Evolutionary conservation across 1,284 basidiomycete species (phyloP).

Genomic region (Melampsora americana): DNA sequence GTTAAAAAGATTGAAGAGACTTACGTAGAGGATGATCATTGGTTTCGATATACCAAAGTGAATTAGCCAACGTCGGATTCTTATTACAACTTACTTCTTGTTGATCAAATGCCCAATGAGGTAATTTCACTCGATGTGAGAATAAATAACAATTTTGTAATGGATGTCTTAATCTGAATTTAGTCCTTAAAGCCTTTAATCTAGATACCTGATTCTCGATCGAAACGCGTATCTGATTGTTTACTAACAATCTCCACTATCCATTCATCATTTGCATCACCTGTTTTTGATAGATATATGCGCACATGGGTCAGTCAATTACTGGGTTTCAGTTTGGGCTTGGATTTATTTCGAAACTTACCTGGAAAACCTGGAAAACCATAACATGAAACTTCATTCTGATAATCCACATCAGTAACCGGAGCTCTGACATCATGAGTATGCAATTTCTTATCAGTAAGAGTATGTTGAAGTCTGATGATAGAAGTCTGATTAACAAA

Average conservation of each 20-base stretch:
- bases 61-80: conserved; percentile 84
- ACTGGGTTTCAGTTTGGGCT: too few species aligned
- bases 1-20: conserved; percentile 54
- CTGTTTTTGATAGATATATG: conserved; percentile 28
- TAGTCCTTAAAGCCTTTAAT: conserved; percentile 73
- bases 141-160: conserved; percentile 93
- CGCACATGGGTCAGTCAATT: background rate
- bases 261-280: conserved; percentile 93
- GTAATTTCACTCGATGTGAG: conserved; percentile 94
- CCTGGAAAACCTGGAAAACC: conserved; percentile 72
- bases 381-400: conserved; percentile 96
- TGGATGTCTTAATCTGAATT: conserved; percentile 78
- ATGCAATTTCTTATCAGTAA: conserved; percentile 82
- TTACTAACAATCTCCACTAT: conserved; percentile 74
- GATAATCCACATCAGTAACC: conserved; percentile 97
- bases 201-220: conserved; percentile 68
- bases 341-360: background rate
- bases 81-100: conserved; percentile 97
- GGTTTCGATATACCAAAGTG: conserved; percentile 92
- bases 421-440: conserved; percentile 91
- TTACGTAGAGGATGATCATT: conserved; percentile 70
- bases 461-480: conserved; percentile 77
- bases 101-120: conserved; percentile 96
- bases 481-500: conserved; percentile 65
- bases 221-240: conserved; percentile 54